These are phyloP conservation scores for Rubia occidens DNA, from an alignment of 305 asterid genomes.

Conservation along the genomic window DNA sequence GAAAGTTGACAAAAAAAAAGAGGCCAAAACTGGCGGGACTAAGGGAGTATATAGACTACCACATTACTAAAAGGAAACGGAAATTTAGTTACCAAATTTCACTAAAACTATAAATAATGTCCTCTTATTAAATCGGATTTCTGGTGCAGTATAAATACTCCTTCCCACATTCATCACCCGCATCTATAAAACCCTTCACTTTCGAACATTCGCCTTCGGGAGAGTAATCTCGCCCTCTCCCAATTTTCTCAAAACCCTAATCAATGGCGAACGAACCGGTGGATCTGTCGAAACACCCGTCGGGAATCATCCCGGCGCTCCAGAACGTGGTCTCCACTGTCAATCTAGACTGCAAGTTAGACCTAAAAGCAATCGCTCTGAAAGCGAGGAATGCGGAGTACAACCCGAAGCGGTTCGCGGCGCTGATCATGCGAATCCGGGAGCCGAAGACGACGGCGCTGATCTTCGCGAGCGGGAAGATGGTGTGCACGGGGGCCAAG, in stretches of 20 bases:
- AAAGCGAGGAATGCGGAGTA: constrained; percentile 35
- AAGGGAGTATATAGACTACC: too few relatives aligned
- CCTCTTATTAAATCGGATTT: neutral
- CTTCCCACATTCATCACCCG: neutral
- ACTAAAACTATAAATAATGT: neutral
- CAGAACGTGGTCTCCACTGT: constrained; percentile 29
- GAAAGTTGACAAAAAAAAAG: too few relatives aligned
- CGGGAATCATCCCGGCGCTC: neutral
- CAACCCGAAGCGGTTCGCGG: constrained; percentile 36
- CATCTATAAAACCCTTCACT: neutral
- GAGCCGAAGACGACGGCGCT: constrained; percentile 35
- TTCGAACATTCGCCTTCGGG: neutral
- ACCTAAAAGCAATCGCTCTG: constrained; percentile 29
- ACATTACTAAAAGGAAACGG: neutral
- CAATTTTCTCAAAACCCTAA: neutral
- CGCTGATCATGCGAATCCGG: constrained; percentile 34
- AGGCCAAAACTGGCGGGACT: too few relatives aligned
- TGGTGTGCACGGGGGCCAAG: constrained; percentile 35
- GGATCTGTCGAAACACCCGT: neutral
- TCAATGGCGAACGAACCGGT: constrained; percentile 43
- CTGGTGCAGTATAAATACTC: neutral
- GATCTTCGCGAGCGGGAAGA: constrained; percentile 32
- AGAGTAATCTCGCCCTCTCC: neutral
- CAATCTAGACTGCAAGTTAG: constrained; percentile 30
- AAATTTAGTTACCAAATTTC: neutral